Evolutionary conservation across 441 rosid species (phyloP), one percentile per base, ranked within the genome.

Genomic region (Aleurites moluccanus): DNA sequence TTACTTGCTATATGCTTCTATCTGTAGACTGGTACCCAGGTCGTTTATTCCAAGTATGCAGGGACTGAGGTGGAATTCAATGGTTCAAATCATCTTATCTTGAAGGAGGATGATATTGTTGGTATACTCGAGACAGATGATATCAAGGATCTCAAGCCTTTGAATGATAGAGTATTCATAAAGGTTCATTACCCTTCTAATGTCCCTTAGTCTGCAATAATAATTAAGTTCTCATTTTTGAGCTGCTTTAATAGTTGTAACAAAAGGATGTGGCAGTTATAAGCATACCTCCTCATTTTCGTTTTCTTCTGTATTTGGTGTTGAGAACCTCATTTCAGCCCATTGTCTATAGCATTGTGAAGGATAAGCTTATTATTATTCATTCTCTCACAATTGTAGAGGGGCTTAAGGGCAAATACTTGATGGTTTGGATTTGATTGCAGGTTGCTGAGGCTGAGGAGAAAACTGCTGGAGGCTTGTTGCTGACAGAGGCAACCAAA

Each of bases 81-180:
- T 70, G 98, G 93, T 63, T 67, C 85, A 42, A 88, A 79, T 79
- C 99, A 96, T 79, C 92, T 96, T 72, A 88, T 96, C 40, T 74
- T 96, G 69, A 91, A 90, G 85, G 99, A 93, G 81, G 98, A 93
- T 80, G 99, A 92, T 77, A 85, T 93, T 55, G 88, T 96, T 55
- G 99, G 99, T 42, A 80, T 88, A 67, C 90, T 96, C 20, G 99
- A 96, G 83, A 93, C 98, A 0, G 92, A 91, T 64, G 98, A 93
- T 69, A 80, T 91, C 81, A 93, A 89, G 82, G 98, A 96, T 73
- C 99, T 96, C 72, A 89, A 90, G 83, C 99, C 99, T 47, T 80
- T 93, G 83, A 90, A 90, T 49, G 98, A 93, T 76, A 81, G 97
- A 74, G 91, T 96, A 77, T 81, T 93, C 64, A 88, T 96, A 28